These are phyloP conservation scores for Cryphonectria naterciae DNA, from an alignment of 2,329 filamentous ascomycete species.

Conservation along the genomic window DNA sequence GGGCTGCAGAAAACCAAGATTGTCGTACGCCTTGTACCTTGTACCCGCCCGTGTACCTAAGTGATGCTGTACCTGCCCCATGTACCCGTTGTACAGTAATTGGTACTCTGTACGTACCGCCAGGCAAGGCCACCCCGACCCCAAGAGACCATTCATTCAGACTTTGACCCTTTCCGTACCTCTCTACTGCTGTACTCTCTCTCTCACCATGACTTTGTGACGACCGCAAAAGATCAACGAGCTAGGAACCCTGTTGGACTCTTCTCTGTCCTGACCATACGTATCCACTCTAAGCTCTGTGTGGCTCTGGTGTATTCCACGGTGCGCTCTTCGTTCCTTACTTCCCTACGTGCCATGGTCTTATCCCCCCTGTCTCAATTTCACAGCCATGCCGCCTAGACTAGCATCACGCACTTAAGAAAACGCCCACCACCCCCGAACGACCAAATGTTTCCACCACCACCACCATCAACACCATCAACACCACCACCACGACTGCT, in stretches of 20 bases:
- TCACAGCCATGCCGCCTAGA: constrained; percentile 27
- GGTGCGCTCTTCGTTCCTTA: not conserved
- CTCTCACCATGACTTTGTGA: not conserved
- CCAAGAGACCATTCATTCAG: not conserved
- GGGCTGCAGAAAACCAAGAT: not conserved
- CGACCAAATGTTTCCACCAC: constrained; percentile 27
- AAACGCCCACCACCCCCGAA: constrained; percentile 26
- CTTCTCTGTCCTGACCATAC: not conserved
- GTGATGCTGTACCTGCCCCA: not conserved
- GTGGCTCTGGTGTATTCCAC: not conserved
- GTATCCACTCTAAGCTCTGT: constrained; percentile 9
- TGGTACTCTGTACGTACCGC: not conserved
- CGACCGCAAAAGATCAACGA: constrained; percentile 5
- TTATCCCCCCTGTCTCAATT: constrained; percentile 27
- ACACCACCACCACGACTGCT: constrained; percentile 15
- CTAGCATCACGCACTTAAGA: constrained; percentile 30
- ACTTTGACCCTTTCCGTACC: not conserved
- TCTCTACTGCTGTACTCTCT: not conserved
- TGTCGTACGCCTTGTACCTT: not conserved
- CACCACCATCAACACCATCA: constrained; percentile 8
- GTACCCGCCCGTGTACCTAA: not conserved
- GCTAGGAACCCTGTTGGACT: constrained; percentile 12
- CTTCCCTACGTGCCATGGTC: constrained; percentile 7
- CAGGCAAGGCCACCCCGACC: not conserved
- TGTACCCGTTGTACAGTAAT: not conserved